Conservation (phyloP, 225 moss, liverwort and hornwort genomes). For the Thuidium tamariscinum region DNA sequence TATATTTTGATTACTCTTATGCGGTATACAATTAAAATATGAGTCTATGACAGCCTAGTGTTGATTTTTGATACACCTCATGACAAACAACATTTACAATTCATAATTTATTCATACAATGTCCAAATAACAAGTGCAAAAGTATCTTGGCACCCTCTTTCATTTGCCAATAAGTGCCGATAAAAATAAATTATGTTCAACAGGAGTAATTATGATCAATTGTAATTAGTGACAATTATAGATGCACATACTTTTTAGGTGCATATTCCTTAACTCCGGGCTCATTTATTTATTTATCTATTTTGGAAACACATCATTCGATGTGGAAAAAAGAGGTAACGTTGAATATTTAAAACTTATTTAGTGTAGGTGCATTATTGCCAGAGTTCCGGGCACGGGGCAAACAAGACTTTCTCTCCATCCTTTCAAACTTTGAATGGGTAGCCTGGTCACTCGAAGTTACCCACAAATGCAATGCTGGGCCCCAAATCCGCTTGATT, state of each 20-base stretch:
- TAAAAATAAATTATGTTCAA: neutral
- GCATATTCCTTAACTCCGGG: no score
- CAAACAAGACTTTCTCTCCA: neutral
- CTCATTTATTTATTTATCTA: no score
- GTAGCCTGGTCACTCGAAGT: neutral
- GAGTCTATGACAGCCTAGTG: neutral
- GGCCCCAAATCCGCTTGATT: neutral
- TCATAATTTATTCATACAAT: neutral
- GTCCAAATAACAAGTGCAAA: neutral
- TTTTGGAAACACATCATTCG: no score
- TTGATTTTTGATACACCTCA: neutral
- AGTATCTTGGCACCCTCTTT: accelerated
- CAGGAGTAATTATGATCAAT: neutral
- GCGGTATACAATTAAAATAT: accelerated
- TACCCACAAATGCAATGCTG: neutral
- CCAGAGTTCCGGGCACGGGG: neutral
- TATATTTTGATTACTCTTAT: neutral
- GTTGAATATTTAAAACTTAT: neutral
- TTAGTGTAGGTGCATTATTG: neutral
- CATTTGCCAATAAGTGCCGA: neutral
- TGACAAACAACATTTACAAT: neutral
- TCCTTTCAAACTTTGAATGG: neutral
- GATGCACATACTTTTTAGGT: neutral
- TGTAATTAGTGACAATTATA: neutral
- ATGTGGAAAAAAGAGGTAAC: no score